Percentiles rank a stretch among this genome's conserved stretches.
Conservation (phyloP, 257 asterid species). For the Salvia miltiorrhiza region DNA sequence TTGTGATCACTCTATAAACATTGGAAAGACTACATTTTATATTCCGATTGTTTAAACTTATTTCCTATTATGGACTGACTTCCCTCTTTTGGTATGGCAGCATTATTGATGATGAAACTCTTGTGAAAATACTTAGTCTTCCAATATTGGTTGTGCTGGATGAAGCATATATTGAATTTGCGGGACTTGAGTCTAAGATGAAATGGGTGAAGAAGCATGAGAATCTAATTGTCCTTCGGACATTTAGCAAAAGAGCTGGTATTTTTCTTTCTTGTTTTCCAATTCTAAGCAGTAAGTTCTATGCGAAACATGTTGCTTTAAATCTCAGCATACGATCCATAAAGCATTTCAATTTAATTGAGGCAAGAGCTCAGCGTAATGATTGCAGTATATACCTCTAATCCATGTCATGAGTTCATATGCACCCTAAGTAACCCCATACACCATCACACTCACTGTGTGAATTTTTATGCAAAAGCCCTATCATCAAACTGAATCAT, state of each 20-base stretch:
- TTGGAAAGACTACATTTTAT: neutral
- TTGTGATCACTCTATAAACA: too few species aligned
- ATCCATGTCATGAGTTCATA: slow-evolving; percentile 1
- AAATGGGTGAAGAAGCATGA: slow-evolving; percentile 95
- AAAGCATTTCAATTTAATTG: neutral
- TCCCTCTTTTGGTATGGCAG: slow-evolving; percentile 37
- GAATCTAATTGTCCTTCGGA: slow-evolving; percentile 91
- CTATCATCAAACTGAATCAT: too few species aligned
- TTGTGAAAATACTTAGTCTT: slow-evolving; percentile 60
- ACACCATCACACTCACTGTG: neutral
- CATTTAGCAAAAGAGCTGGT: slow-evolving; percentile 99
- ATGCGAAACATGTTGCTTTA: neutral
- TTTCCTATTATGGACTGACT: neutral
- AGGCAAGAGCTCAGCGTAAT: neutral
- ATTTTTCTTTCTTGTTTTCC: slow-evolving; percentile 17
- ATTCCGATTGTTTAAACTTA: slow-evolving; percentile 1
- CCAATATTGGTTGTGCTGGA: slow-evolving; percentile 91
- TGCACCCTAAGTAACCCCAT: neutral
- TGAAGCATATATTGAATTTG: slow-evolving; percentile 94
- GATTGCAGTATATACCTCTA: neutral
- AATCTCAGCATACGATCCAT: neutral
- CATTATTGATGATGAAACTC: slow-evolving; percentile 72
- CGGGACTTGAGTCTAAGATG: slow-evolving; percentile 87
- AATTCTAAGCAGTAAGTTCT: slow-evolving; percentile 3
- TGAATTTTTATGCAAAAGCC: too few species aligned